A percentile compares a stretch with the other conserved stretches of the same genome.
These are phyloP conservation scores for Chytriomyces sp. DNA, from an alignment of 192 early-diverging fungal species.

Conservation along the genomic window DNA sequence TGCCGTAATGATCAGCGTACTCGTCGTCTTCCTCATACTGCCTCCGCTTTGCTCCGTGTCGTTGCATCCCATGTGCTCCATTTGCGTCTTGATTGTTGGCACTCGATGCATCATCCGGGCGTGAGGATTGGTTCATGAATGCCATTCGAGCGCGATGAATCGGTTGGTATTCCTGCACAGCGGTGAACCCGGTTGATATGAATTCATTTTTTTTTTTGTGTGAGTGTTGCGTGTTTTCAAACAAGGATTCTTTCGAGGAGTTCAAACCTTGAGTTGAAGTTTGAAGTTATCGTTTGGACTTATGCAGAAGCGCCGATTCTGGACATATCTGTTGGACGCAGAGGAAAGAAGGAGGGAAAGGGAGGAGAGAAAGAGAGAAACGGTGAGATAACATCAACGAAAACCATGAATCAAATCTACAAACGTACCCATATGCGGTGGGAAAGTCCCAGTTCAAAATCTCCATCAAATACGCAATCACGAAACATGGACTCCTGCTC, in stretches of 20 bases:
- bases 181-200: too few species aligned
- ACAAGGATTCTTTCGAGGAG: background rate
- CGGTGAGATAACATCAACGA: background rate
- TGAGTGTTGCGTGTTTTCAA: conserved; percentile 2
- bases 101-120: too few species aligned
- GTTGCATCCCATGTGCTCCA: background rate
- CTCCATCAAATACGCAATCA: conserved; percentile 90
- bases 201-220: background rate
- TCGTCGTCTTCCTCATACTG: conserved; percentile 25
- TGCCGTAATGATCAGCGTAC: conserved; percentile 23
- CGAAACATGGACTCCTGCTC: conserved; percentile 82
- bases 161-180: conserved; percentile 75
- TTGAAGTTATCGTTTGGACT: conserved; percentile 83
- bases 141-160: conserved; percentile 70
- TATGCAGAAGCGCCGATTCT: conserved; percentile 86
- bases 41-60: conserved; percentile 26
- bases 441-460: conserved; percentile 66
- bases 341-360: too few species aligned
- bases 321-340: conserved; percentile 51
- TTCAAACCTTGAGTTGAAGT: conserved; percentile 73
- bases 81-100: background rate
- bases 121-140: background rate
- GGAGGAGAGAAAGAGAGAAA: too few species aligned
- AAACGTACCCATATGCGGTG: conserved; percentile 73
- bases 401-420: background rate